Evolutionary conservation across 164 flowering plant species (phyloP).

Genomic region (Aristolochia contorta): DNA sequence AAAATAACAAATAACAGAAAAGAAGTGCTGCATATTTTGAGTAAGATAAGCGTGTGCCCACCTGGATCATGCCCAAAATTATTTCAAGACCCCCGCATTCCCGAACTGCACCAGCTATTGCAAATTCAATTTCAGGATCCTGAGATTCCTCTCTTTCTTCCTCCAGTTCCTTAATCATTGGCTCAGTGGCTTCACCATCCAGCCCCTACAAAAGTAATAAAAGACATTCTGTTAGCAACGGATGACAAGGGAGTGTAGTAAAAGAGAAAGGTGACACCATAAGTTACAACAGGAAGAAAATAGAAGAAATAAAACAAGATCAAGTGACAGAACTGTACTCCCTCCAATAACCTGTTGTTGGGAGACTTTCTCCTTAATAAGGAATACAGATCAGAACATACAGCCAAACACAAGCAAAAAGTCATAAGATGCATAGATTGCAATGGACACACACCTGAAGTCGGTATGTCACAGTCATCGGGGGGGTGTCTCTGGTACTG

Average conservation of each 20-base stretch:
- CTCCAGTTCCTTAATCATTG: slow-evolving; percentile 97
- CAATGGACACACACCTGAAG: slow-evolving; percentile 67
- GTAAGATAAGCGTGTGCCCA: slow-evolving; percentile 16
- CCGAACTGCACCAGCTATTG: slow-evolving; percentile 92
- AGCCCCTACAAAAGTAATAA: slow-evolving; percentile 52
- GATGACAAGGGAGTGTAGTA: no score
- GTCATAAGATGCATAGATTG: no score
- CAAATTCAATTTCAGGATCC: slow-evolving; percentile 98
- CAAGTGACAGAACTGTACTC: no score
- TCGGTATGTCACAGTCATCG: slow-evolving; percentile 94
- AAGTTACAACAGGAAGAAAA: no score
- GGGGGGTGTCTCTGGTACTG: slow-evolving; percentile 68
- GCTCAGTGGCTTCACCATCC: slow-evolving; percentile 99
- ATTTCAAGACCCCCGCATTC: slow-evolving; percentile 92
- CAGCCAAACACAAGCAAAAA: no score
- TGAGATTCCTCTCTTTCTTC: slow-evolving; percentile 96
- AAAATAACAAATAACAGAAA: neutral
- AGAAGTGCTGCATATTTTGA: neutral
- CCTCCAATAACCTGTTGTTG: no score
- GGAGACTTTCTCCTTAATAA: no score
- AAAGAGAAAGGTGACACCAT: no score
- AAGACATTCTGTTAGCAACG: neutral
- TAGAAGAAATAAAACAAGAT: no score
- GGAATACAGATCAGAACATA: no score
- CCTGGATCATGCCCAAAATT: slow-evolving; percentile 88